Conservation (phyloP, 108 stramenopile genomes). For the Nannochloropsis oceanica region DNA sequence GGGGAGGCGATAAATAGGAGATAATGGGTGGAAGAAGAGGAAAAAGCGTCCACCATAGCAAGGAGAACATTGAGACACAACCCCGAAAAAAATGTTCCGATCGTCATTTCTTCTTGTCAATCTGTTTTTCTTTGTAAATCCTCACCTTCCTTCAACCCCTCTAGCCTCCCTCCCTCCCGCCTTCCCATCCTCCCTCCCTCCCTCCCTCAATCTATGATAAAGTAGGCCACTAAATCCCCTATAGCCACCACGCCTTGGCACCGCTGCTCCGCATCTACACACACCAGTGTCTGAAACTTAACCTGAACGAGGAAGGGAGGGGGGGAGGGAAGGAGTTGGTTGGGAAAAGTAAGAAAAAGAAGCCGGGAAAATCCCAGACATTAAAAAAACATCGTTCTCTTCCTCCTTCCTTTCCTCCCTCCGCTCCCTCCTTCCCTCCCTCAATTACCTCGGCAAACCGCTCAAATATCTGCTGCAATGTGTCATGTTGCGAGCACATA, state of each 20-base stretch:
- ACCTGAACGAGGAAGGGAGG: background rate
- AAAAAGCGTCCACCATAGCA: too few relatives aligned
- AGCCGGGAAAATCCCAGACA: background rate
- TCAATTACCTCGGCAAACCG: constrained; percentile 18
- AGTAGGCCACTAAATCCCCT: constrained; percentile 27
- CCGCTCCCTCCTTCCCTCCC: background rate
- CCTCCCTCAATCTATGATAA: constrained; percentile 2
- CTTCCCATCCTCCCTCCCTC: background rate
- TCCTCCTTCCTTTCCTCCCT: background rate
- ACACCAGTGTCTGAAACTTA: constrained; percentile 22
- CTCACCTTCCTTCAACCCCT: background rate
- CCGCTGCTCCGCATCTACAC: constrained; percentile 21
- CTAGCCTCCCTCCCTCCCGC: background rate
- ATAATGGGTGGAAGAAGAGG: too few relatives aligned
- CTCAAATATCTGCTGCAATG: constrained; percentile 23
- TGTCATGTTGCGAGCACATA: constrained; percentile 15
- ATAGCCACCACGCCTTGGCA: constrained; percentile 31
- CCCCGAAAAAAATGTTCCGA: too few relatives aligned
- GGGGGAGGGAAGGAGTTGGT: background rate
- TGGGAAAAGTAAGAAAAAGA: background rate
- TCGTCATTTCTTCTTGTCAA: too few relatives aligned
- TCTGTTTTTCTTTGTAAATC: too few relatives aligned
- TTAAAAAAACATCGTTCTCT: background rate
- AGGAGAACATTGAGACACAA: too few relatives aligned
- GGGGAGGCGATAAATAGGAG: too few relatives aligned